Evolutionary conservation across 1,139 yeast genomes (phyloP), one percentile per base, ranked within the genome.

Genomic region (Barnettozyma hawaiiensis): DNA sequence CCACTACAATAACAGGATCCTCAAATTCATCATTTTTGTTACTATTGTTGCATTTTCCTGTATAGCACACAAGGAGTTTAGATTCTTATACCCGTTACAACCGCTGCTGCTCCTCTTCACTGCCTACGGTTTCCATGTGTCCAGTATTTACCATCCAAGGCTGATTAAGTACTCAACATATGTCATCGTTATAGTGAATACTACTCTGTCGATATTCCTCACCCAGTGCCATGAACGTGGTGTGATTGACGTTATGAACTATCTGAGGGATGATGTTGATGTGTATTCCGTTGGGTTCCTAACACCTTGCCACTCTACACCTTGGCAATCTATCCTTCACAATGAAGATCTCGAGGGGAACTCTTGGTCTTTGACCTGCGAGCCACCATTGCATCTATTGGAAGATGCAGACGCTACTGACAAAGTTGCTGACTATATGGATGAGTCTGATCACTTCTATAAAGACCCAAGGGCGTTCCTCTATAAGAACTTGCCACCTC

Each of bases 271-370:
- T 8, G 65, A 72, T 18, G 63, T 70, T 0, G 53, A 59, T 2
- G 68, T 76, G 5, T 50, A 62, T 0, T 72, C 84, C 3, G 66
- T 89, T 34, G 95, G 96, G 1, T 83, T 92, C 51, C 61, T 94
- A 16, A 86, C 90, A 59, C 98, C 99, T 0, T 94, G 98, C 56
- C 98, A 94, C 61, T 90, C 97, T 0, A 90, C 97, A 0, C 98
- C 98, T 3, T 86, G 95, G 83, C 96, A 87, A 57, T 77, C 95
- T 29, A 80, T 84, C 55, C 63, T 94, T 35, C 96, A 89, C 55
- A 64, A 84, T 20, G 61, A 66, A 7, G 72, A 71, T 15, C 61
- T 76, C 4, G 24, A 35, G 14, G 31, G 20, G 10, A 59, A 63
- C 4, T 48, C 77, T 3, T 85, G 96, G 96, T 82, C 83, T 47